Evolutionary conservation across 768 basidiomycete genomes (phyloP).

Genomic region (Suillus plorans): DNA sequence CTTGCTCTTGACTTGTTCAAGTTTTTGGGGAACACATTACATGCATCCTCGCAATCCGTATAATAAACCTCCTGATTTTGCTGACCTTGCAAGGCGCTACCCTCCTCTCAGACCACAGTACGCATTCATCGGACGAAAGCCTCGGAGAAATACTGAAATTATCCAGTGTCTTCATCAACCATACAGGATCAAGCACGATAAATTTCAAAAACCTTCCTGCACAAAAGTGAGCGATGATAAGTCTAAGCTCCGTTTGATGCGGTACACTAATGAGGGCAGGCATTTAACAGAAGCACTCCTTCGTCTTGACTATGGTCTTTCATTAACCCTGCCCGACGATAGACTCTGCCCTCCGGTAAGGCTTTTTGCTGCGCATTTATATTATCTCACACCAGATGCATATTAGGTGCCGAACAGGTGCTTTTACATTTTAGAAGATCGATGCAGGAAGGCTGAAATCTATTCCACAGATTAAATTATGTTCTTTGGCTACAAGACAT

Average conservation of each 20-base stretch:
- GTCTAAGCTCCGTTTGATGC: not conserved
- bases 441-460: not conserved
- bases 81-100: constrained; percentile 52
- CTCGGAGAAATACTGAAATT: not conserved
- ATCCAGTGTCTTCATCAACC: constrained; percentile 26
- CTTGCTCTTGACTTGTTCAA: not conserved
- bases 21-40: not conserved
- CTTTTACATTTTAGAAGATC: not conserved
- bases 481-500: constrained; percentile 84
- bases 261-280: constrained; percentile 39
- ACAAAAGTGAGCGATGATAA: constrained; percentile 50
- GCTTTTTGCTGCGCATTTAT: not conserved
- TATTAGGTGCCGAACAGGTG: constrained; percentile 75
- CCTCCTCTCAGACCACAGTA: constrained; percentile 58
- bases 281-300: constrained; percentile 79
- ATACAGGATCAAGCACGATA: constrained; percentile 44
- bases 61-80: constrained; percentile 54
- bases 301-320: constrained; percentile 67
- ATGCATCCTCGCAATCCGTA: constrained; percentile 57
- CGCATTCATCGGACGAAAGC: constrained; percentile 16
- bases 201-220: constrained; percentile 75
- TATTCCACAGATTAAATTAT: constrained; percentile 69
- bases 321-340: constrained; percentile 60
- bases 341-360: constrained; percentile 87
- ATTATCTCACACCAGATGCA: not conserved